These are phyloP conservation scores for Lotmaria passim DNA, from an alignment of 208 protist species.

Conservation along the genomic window DNA sequence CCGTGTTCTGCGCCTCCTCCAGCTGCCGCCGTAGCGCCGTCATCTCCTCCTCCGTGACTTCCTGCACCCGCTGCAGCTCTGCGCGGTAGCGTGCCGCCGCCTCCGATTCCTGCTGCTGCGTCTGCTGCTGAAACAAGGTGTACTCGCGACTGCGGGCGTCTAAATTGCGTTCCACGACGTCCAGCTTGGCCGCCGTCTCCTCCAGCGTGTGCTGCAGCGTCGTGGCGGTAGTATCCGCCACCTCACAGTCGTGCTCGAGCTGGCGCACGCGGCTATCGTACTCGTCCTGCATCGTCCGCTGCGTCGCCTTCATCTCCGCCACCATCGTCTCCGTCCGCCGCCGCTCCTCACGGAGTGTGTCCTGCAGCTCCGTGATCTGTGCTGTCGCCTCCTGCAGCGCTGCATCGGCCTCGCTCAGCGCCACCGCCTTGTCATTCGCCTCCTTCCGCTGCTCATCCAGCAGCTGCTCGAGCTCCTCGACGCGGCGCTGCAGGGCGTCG, in stretches of 20 bases:
- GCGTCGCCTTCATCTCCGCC: slow-evolving; percentile 30
- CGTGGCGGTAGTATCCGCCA: slow-evolving; percentile 22
- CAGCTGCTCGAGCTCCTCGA: slow-evolving; percentile 38
- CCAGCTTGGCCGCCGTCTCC: slow-evolving; percentile 27
- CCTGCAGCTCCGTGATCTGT: slow-evolving; percentile 43
- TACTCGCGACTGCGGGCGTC: slow-evolving; percentile 11
- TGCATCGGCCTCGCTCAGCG: slow-evolving; percentile 39
- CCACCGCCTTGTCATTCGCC: slow-evolving; percentile 21
- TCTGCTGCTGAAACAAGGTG: slow-evolving; percentile 13
- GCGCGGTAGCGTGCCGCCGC: slow-evolving; percentile 34
- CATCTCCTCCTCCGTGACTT: slow-evolving; percentile 58
- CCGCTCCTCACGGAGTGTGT: slow-evolving; percentile 28
- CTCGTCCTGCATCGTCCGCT: slow-evolving; percentile 42
- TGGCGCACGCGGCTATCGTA: slow-evolving; percentile 47
- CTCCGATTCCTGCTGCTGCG: slow-evolving; percentile 22
- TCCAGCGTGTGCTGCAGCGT: slow-evolving; percentile 37
- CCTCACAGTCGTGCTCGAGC: slow-evolving; percentile 44
- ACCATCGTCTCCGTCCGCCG: slow-evolving; percentile 25
- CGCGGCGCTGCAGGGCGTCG: slow-evolving; percentile 42
- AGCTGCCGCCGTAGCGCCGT: slow-evolving; percentile 33
- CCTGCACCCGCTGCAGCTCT: slow-evolving; percentile 46
- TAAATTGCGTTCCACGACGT: slow-evolving; percentile 23
- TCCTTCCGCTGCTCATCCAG: slow-evolving; percentile 17
- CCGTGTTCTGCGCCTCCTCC: slow-evolving; percentile 44
- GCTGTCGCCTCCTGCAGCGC: slow-evolving; percentile 36